A percentile compares a stretch with the other conserved stretches of the same genome.
Conservation (phyloP, 768 basidiomycete species). For the Pleurotus cornucopiae region DNA sequence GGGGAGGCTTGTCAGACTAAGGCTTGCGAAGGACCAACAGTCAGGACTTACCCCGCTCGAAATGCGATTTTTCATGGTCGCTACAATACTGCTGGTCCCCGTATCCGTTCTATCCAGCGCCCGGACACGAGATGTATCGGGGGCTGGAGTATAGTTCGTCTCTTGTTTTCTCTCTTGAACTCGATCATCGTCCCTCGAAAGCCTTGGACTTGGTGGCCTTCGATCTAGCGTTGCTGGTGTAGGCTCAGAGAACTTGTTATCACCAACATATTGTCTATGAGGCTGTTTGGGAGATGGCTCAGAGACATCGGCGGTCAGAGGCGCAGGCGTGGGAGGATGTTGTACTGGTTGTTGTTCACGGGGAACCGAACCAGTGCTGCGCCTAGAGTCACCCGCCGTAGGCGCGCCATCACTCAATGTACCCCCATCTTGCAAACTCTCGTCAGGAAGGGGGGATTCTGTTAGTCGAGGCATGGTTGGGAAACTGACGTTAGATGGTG, state of each 20-base stretch:
- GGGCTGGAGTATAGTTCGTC: background rate
- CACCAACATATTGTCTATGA: background rate
- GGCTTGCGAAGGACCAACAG: too few species aligned
- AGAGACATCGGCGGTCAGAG: background rate
- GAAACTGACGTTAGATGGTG: constrained; percentile 20
- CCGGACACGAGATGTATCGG: background rate
- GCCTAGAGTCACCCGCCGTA: background rate
- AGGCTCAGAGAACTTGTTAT: background rate
- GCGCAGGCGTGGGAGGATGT: background rate
- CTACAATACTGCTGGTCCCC: constrained; percentile 53
- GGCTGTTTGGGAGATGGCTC: background rate
- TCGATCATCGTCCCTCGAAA: background rate
- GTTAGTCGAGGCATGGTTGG: constrained; percentile 16
- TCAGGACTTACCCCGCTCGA: constrained; percentile 43
- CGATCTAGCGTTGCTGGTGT: background rate
- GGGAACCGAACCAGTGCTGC: background rate
- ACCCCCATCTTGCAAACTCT: constrained; percentile 3
- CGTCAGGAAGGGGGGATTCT: constrained; percentile 21
- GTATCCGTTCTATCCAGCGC: constrained; percentile 49
- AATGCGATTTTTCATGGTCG: constrained; percentile 65
- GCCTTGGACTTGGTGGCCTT: background rate
- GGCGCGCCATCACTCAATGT: background rate
- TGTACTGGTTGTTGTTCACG: background rate
- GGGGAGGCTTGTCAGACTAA: background rate
- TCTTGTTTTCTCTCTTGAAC: background rate